Conservation (phyloP, 2,329 filamentous ascomycete species). For the Monilinia fructigena region DNA sequence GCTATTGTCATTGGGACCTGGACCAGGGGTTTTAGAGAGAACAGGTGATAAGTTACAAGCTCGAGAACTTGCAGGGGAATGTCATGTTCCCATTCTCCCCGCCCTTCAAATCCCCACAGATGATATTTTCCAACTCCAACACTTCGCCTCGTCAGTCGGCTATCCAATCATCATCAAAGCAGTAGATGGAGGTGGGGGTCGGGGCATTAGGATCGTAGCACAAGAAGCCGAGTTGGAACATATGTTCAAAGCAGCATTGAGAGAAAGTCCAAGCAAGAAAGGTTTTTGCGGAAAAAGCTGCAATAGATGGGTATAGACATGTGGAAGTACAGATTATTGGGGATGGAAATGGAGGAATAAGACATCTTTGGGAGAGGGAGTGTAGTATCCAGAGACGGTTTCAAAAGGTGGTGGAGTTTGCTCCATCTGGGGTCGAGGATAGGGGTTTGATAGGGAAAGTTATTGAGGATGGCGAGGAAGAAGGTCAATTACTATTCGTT, state of each 20-base stretch:
- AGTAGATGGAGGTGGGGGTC: slow-evolving; percentile 62
- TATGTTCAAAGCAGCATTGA: slow-evolving; percentile 57
- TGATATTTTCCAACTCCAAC: slow-evolving; percentile 58
- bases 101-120: slow-evolving; percentile 67
- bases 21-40: slow-evolving; percentile 39
- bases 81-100: slow-evolving; percentile 69
- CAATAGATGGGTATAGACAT: slow-evolving; percentile 56
- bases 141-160: slow-evolving; percentile 42
- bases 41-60: slow-evolving; percentile 48
- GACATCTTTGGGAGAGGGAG: slow-evolving; percentile 48
- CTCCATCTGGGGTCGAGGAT: slow-evolving; percentile 61
- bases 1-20: slow-evolving; percentile 70
- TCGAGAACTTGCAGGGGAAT: slow-evolving; percentile 64
- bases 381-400: slow-evolving; percentile 52
- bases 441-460: slow-evolving; percentile 41
- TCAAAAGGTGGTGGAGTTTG: slow-evolving; percentile 59
- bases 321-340: slow-evolving; percentile 53
- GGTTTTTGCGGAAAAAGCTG: slow-evolving; percentile 59
- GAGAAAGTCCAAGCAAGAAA: slow-evolving; percentile 57
- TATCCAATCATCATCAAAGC: slow-evolving; percentile 58
- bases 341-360: slow-evolving; percentile 49
- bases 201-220: slow-evolving; percentile 59
- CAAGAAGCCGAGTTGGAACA: slow-evolving; percentile 51
- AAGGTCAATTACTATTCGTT: slow-evolving; percentile 56
- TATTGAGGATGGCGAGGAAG: slow-evolving; percentile 49